Base-by-base conservation (phyloP, 2,329 filamentous ascomycete species). In the Stachybotrys elegans region DNA sequence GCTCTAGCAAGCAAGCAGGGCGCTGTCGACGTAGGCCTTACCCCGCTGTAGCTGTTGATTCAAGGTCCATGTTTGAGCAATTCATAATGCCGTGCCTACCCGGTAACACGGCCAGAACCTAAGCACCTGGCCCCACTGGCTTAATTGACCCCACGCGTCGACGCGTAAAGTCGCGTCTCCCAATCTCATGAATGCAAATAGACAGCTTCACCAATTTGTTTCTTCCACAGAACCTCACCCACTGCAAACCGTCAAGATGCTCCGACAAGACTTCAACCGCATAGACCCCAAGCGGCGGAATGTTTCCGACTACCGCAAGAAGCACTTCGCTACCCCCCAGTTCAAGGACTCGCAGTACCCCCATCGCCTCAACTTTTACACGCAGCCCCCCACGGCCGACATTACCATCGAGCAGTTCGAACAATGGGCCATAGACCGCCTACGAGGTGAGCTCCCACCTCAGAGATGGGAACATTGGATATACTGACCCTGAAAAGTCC, bases 351-450 rank as follows among this genome's bases (percentile, higher is more conserved):
- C 84, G 45, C 76, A 85, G 35, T 98, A 97, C 62, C 81, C 84
- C 13, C 78, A 92, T 65, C 85, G 91, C 45, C 79, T 98, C 58
- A 98, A 94, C 72, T 92, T 96, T 67, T 98, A 98, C 70, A 72
- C 81, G 35, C 76, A 84, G 21, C 88, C 93, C 37, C 93, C 93
- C 0, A 96, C 90, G 0, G 86, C 87, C 39, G 93, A 98, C 60
- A 93, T 98, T 55, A 95, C 89, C 0, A 81, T 98, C 34, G 93
- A 98, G 61, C 84, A 98, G 62, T 98, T 98, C 58, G 93, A 98
- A 63, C 90, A 95, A 77, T 98, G 93, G 93, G 93, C 91, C 11
- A 97, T 98, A 58, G 88, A 95, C 58, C 78, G 93, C 45, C 66
- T 98, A 52, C 84, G 89, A 69, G 79, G 89, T 89, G 71, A 44